Conservation (phyloP, 805 yeast species). For the Saccharomyces mikatae region DNA sequence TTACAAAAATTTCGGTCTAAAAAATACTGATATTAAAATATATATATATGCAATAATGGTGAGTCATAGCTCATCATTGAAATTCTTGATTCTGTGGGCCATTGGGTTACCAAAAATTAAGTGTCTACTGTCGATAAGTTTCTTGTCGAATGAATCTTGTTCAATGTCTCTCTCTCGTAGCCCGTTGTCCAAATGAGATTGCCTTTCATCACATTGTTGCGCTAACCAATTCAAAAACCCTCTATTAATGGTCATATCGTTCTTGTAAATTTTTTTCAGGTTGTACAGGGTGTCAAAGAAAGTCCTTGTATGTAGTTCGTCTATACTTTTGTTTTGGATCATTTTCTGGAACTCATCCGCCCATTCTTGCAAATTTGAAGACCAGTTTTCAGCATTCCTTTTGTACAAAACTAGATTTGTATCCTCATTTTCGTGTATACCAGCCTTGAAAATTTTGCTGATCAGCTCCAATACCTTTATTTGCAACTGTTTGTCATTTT, state of each 20-base stretch:
- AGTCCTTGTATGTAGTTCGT: constrained; percentile 36
- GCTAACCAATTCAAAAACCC: constrained; percentile 61
- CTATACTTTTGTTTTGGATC: constrained; percentile 22
- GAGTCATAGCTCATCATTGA: constrained; percentile 7
- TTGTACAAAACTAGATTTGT: constrained; percentile 4
- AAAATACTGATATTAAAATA: background rate
- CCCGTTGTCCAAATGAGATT: constrained; percentile 17
- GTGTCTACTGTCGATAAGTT: constrained; percentile 47
- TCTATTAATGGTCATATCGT: constrained; percentile 29
- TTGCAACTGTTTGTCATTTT: constrained; percentile 19
- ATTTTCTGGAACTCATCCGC: constrained; percentile 19
- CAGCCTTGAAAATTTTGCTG: constrained; percentile 13
- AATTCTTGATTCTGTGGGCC: constrained; percentile 51
- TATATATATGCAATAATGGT: background rate
- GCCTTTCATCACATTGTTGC: constrained; percentile 34
- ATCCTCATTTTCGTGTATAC: constrained; percentile 1
- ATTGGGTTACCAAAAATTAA: constrained; percentile 69
- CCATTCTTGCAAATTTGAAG: constrained; percentile 19
- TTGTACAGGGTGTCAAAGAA: constrained; percentile 35
- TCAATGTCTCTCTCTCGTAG: constrained; percentile 26
- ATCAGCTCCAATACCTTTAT: constrained; percentile 25
- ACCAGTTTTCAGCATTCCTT: constrained; percentile 7
- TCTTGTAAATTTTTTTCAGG: constrained; percentile 27
- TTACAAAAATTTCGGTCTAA: background rate
- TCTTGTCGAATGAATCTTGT: constrained; percentile 32